These are phyloP conservation scores for Komagataea norvegica DNA, from an alignment of 1,139 yeast genomes.

Conservation along the genomic window DNA sequence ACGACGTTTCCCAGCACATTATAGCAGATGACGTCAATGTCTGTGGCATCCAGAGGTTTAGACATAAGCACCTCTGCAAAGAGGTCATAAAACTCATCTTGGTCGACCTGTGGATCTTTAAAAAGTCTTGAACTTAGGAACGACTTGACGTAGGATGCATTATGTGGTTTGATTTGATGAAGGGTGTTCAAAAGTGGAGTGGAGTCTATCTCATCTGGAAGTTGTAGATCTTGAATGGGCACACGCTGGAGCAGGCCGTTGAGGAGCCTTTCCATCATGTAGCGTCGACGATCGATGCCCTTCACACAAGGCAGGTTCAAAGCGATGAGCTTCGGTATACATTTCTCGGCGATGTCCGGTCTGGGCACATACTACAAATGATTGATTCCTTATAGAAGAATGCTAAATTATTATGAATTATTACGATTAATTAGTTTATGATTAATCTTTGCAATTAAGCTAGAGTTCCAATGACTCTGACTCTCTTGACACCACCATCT, in stretches of 20 bases:
- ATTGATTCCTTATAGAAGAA: too few relatives aligned
- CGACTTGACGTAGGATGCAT: slow-evolving; percentile 47
- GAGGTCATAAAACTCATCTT: slow-evolving; percentile 50
- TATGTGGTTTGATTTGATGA: slow-evolving; percentile 28
- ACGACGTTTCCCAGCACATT: slow-evolving; percentile 31
- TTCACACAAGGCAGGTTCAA: too few relatives aligned
- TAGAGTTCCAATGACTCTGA: slow-evolving; percentile 71
- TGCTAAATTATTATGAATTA: too few relatives aligned
- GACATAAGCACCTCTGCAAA: slow-evolving; percentile 42
- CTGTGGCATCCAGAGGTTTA: slow-evolving; percentile 39
- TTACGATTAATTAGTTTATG: neutral
- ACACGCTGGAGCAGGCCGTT: slow-evolving; percentile 30
- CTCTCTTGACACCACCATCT: slow-evolving; percentile 92
- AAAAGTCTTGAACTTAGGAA: slow-evolving; percentile 37
- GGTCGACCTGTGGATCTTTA: slow-evolving; percentile 10
- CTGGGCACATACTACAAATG: too few relatives aligned
- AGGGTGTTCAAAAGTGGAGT: slow-evolving; percentile 23
- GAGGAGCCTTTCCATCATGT: slow-evolving; percentile 24
- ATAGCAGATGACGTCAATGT: slow-evolving; percentile 46
- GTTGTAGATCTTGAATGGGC: slow-evolving; percentile 18
- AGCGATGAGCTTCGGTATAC: neutral
- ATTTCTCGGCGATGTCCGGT: slow-evolving; percentile 1
- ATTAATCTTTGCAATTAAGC: slow-evolving; percentile 23
- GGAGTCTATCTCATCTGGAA: slow-evolving; percentile 23
- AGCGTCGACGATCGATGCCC: too few relatives aligned